Conservation (phyloP, 164 flowering plant genomes). For the Vitis rupestris region DNA sequence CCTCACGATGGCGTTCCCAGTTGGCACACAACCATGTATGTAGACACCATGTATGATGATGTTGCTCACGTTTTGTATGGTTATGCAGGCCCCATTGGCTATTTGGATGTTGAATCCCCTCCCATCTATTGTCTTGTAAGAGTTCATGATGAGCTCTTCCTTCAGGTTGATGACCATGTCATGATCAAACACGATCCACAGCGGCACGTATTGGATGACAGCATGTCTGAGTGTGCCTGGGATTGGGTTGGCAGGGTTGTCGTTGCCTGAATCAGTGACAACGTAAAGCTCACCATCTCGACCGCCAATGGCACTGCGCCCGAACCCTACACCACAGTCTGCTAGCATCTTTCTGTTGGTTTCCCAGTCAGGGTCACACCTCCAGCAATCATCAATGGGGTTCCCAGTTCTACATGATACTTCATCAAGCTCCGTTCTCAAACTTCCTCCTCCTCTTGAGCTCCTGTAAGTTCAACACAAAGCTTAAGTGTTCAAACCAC, state of each 20-base stretch:
- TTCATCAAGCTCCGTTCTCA: not conserved
- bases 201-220: constrained; percentile 34
- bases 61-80: constrained; percentile 31
- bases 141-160: constrained; percentile 33
- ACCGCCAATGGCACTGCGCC: constrained; percentile 38
- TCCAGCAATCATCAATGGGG: constrained; percentile 48
- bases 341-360: constrained; percentile 31
- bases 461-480: constrained; percentile 1
- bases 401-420: constrained; percentile 37
- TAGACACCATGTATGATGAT: constrained; percentile 39
- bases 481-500: no score
- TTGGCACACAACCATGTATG: constrained; percentile 31
- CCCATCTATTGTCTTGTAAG: constrained; percentile 44
- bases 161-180: constrained; percentile 40
- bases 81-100: constrained; percentile 34
- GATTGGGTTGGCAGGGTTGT: constrained; percentile 27
- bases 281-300: constrained; percentile 33
- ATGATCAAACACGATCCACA: constrained; percentile 43
- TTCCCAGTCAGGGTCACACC: constrained; percentile 41
- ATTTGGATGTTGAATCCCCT: constrained; percentile 34
- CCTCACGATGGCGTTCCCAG: constrained; percentile 18
- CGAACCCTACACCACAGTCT: constrained; percentile 42
- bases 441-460: not conserved
- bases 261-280: constrained; percentile 24
- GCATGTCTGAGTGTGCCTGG: constrained; percentile 44